phyloP scores from a whole-genome alignment of 371 early-diverging fungal genomes.

The Actinomortierella wolfii region DNA sequence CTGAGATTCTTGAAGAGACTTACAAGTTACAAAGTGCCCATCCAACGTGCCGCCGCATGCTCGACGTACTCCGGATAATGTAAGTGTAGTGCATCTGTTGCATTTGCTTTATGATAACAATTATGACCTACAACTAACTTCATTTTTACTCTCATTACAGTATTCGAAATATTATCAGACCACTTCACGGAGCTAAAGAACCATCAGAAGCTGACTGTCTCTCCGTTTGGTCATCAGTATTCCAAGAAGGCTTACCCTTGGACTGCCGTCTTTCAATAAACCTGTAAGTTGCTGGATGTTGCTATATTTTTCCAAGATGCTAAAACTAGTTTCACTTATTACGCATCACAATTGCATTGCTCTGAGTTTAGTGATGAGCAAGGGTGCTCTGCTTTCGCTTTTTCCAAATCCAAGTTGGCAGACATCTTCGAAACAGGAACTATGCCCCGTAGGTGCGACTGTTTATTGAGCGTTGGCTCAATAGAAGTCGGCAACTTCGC shows the following conservation, averaged over 20 bases:
- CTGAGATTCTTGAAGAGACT: too few relatives aligned
- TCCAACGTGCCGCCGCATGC: too few relatives aligned
- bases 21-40: too few relatives aligned
- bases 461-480: constrained; percentile 4
- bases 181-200: constrained; percentile 6
- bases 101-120: too few relatives aligned
- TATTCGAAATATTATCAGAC: constrained; percentile 12
- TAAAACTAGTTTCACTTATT: not conserved
- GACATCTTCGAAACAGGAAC: constrained; percentile 13
- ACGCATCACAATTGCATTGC: not conserved
- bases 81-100: too few relatives aligned
- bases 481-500: constrained; percentile 22
- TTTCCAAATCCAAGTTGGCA: constrained; percentile 17
- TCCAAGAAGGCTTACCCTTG: constrained; percentile 12
- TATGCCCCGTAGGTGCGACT: constrained; percentile 13
- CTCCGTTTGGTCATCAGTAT: constrained; percentile 8
- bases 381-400: constrained; percentile 9
- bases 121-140: not conserved
- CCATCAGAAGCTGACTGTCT: constrained; percentile 14
- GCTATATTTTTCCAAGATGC: not conserved
- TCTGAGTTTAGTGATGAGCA: constrained; percentile 12
- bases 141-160: not conserved
- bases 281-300: not conserved
- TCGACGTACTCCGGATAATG: too few relatives aligned
- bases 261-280: not conserved